phyloP scores from a whole-genome alignment of 495 filamentous ascomycete species.

The Apodospora peruviana region DNA sequence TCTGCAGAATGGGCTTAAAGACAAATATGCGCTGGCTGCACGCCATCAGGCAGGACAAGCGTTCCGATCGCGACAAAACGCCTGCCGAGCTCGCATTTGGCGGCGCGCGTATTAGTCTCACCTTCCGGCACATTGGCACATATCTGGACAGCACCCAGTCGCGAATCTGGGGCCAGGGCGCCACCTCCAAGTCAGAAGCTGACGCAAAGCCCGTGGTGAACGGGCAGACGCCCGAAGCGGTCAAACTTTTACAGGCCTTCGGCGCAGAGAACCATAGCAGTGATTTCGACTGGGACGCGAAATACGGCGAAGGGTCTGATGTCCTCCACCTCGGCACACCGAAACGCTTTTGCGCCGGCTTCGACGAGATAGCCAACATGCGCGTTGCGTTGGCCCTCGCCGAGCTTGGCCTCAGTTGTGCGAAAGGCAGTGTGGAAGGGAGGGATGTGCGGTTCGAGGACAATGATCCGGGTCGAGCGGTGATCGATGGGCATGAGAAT shows the following conservation, averaged over 20 bases:
- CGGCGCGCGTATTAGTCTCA: constrained; percentile 83
- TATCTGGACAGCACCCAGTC: constrained; percentile 59
- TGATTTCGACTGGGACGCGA: constrained; percentile 70
- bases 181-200: constrained; percentile 56
- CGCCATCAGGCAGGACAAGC: constrained; percentile 81
- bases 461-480: constrained; percentile 41
- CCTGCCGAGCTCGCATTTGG: constrained; percentile 62
- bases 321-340: constrained; percentile 66
- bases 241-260: constrained; percentile 71
- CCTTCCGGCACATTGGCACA: constrained; percentile 86
- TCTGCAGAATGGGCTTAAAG: constrained; percentile 72
- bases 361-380: constrained; percentile 52
- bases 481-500: constrained; percentile 39
- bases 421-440: constrained; percentile 37
- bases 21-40: constrained; percentile 90
- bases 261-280: constrained; percentile 73
- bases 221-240: constrained; percentile 58
- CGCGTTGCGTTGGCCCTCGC: constrained; percentile 52
- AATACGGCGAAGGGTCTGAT: constrained; percentile 81
- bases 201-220: constrained; percentile 60
- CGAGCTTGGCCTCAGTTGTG: constrained; percentile 55
- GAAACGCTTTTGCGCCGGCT: constrained; percentile 47
- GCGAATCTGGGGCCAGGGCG: constrained; percentile 90
- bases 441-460: constrained; percentile 46
- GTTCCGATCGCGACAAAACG: constrained; percentile 57